A percentile compares a stretch with the other conserved stretches of the same genome.
Evolutionary conservation across 2,329 filamentous ascomycete genomes (phyloP).

Genomic region (Lojkania enalia): DNA sequence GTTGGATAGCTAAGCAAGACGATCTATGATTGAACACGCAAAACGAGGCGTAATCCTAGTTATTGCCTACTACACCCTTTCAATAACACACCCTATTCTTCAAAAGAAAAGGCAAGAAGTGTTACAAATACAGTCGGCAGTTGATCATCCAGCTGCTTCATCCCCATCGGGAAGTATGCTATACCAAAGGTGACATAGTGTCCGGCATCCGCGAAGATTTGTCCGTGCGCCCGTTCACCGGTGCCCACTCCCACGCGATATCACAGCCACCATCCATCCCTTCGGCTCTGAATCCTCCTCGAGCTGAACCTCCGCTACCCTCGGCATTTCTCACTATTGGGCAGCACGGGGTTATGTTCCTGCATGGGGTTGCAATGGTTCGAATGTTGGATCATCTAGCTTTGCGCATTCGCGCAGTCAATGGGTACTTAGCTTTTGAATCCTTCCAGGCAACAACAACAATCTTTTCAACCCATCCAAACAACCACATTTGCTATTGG

Average conservation of each 20-base stretch:
- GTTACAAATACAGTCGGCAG: not conserved
- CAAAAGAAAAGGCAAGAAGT: too few species aligned
- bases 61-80: too few species aligned
- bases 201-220: too few species aligned
- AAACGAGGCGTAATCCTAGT: too few species aligned
- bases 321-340: not conserved
- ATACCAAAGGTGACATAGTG: too few species aligned
- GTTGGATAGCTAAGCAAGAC: too few species aligned
- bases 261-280: not conserved
- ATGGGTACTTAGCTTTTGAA: slow-evolving; percentile 15
- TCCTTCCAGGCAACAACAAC: slow-evolving; percentile 13
- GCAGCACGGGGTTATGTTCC: not conserved
- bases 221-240: not conserved
- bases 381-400: not conserved
- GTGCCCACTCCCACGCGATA: not conserved
- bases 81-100: too few species aligned
- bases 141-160: not conserved
- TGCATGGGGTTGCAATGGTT: too few species aligned
- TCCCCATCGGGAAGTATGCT: not conserved
- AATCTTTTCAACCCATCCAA: slow-evolving; percentile 2
- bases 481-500: not conserved
- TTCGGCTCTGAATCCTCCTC: not conserved
- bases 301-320: not conserved
- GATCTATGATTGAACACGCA: too few species aligned
- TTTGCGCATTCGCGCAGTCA: slow-evolving; percentile 26